These are phyloP conservation scores for Solanum habrochaites DNA, from an alignment of 257 asterid species.

Conservation along the genomic window DNA sequence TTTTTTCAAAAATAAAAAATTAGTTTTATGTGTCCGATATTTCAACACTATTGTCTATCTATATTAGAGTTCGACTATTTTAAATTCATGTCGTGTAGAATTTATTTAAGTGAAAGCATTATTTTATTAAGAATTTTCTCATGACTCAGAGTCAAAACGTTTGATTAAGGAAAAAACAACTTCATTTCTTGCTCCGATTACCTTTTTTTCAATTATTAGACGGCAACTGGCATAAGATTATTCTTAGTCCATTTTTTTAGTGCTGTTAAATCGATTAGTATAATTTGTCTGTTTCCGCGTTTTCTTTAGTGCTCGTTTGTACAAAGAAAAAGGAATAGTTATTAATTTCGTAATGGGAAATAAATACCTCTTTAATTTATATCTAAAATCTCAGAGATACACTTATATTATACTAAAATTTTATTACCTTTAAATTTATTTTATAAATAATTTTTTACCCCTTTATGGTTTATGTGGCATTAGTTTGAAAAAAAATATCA, in stretches of 20 bases:
- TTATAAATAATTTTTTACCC: too few species aligned
- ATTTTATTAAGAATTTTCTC: too few species aligned
- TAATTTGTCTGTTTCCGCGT: not conserved
- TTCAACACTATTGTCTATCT: rapidly evolving
- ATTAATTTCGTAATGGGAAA: not conserved
- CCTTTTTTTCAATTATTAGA: not conserved
- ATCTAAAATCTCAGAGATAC: rapidly evolving
- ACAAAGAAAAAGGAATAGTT: not conserved
- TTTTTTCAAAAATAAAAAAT: too few species aligned
- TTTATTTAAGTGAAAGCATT: too few species aligned
- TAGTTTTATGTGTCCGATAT: too few species aligned
- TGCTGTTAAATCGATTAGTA: not conserved
- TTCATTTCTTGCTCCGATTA: too few species aligned
- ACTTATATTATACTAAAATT: too few species aligned
- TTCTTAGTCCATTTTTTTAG: not conserved
- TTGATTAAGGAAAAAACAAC: too few species aligned
- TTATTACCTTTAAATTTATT: rapidly evolving
- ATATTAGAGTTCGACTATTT: too few species aligned
- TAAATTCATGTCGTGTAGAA: rapidly evolving
- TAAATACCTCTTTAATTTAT: too few species aligned
- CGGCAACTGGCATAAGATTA: not conserved
- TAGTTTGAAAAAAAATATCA: too few species aligned
- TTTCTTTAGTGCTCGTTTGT: not conserved
- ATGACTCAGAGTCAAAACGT: rapidly evolving
- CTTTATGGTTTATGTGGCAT: rapidly evolving